Conservation (phyloP, 768 basidiomycete species). For the Lentinula aciculospora region DNA sequence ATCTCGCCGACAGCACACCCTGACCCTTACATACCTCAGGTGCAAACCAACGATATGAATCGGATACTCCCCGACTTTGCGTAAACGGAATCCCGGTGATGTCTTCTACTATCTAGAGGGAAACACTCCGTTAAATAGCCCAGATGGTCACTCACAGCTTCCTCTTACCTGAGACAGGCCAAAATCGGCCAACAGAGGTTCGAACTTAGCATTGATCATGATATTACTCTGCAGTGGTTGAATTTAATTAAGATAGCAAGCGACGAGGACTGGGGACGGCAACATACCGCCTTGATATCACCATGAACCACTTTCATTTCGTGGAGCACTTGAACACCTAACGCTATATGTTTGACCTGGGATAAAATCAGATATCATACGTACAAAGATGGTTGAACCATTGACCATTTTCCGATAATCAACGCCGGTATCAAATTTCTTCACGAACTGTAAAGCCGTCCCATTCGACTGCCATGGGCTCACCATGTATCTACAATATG, state of each 20-base stretch:
- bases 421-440: constrained; percentile 26
- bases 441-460: constrained; percentile 42
- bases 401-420: constrained; percentile 39
- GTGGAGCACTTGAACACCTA: constrained; percentile 44
- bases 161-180: constrained; percentile 43
- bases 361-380: not conserved
- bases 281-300: constrained; percentile 37
- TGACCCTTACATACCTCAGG: constrained; percentile 49
- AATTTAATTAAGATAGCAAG: not conserved
- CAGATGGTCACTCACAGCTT: not conserved
- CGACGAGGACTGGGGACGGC: not conserved
- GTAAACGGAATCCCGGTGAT: constrained; percentile 53
- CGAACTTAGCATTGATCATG: constrained; percentile 34
- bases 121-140: not conserved
- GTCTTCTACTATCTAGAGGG: constrained; percentile 45
- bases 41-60: constrained; percentile 48
- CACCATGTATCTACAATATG: constrained; percentile 40
- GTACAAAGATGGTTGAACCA: not conserved
- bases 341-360: constrained; percentile 42
- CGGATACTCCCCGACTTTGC: constrained; percentile 40
- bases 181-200: constrained; percentile 52
- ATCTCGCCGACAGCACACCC: constrained; percentile 38
- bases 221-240: constrained; percentile 36
- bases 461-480: constrained; percentile 55
- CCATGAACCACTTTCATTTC: constrained; percentile 30